Evolutionary conservation across 169 alveolate genomes (phyloP).

Genomic region (Cryptosporidium viatorum): DNA sequence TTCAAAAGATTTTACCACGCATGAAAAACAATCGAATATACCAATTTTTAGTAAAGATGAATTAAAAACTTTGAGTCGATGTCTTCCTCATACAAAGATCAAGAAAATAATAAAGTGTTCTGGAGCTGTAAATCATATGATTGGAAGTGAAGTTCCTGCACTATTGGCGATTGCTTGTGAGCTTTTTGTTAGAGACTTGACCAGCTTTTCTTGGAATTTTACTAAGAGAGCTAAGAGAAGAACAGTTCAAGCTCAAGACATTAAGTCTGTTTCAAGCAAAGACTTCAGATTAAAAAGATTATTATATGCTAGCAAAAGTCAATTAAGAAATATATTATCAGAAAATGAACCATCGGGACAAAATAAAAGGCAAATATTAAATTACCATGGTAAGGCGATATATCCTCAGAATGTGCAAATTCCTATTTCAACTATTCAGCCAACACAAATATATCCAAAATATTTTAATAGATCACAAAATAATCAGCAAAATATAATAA

Average conservation of each 20-base stretch:
- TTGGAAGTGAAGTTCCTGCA: slow-evolving; percentile 67
- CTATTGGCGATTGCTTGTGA: slow-evolving; percentile 58
- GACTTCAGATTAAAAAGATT: slow-evolving; percentile 29
- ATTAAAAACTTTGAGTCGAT: slow-evolving; percentile 27
- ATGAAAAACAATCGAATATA: not conserved
- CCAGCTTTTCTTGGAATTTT: slow-evolving; percentile 27
- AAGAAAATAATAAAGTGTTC: slow-evolving; percentile 27
- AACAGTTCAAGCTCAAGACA: slow-evolving; percentile 51
- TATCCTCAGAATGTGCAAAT: not conserved
- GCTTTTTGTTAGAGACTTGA: slow-evolving; percentile 52
- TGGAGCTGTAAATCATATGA: slow-evolving; percentile 46
- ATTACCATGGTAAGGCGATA: not conserved
- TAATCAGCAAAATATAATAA: not conserved
- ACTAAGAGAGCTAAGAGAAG: slow-evolving; percentile 37
- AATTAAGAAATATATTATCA: not conserved
- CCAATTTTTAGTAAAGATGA: slow-evolving; percentile 37
- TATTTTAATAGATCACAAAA: not conserved
- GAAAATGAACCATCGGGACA: not conserved
- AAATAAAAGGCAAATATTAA: not conserved
- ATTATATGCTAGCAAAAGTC: not conserved
- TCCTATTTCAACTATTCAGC: not conserved
- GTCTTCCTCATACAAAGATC: slow-evolving; percentile 56
- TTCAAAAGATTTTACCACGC: not conserved
- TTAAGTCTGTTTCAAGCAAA: slow-evolving; percentile 5
- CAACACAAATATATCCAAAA: not conserved